Base-by-base conservation (phyloP, 2,329 filamentous ascomycete species). In the Xylariales sp. region DNA sequence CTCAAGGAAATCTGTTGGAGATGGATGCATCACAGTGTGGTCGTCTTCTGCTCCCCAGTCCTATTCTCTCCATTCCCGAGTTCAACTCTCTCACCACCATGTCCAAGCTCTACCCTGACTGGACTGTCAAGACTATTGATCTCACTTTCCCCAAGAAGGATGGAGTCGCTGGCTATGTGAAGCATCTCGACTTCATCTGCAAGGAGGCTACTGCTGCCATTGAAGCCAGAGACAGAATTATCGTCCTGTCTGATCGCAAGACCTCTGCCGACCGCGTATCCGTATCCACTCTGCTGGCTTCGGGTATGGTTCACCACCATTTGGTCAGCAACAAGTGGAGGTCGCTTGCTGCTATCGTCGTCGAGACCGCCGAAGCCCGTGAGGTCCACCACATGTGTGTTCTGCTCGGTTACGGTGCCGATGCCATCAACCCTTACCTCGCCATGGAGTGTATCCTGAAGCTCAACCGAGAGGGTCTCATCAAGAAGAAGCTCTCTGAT, bases 371-470 rank as follows among this genome's bases (percentile, higher is more conserved):
- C 31, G 91, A 97, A 63, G 91, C 91, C 52, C 88, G 91, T 66
- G 91, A 97, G 65, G 91, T 97, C 6, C 91, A 97, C 64, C 91
- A 97, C 68, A 95, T 96, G 88, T 95, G 88, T 69, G 91, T 97
- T n/a, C 76, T 96, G 29, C 78, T 97, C 43, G 91, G 91, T 38
- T 97, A 97, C 55, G 91, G 91, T 69, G 89, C 85, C 39, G 91
- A 97, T 67, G 91, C 84, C 33, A 81, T 97, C 59, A 95, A 93
- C 71, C 91, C 91, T 15, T 96, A 96, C 64, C 81, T 96, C 34
- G 86, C 91, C 13, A 87, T 96, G 70, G 91, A 97, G 69, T 96
- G 90, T 58, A 95, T 97, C 53, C 70, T 96, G 51, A 97, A 96
- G 82, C 85, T 97, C 65, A 89, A 95, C 70, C 85, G 88, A 33